phyloP scores from a whole-genome alignment of 2,329 filamentous ascomycete genomes.

The Harringtonia aguacate region DNA sequence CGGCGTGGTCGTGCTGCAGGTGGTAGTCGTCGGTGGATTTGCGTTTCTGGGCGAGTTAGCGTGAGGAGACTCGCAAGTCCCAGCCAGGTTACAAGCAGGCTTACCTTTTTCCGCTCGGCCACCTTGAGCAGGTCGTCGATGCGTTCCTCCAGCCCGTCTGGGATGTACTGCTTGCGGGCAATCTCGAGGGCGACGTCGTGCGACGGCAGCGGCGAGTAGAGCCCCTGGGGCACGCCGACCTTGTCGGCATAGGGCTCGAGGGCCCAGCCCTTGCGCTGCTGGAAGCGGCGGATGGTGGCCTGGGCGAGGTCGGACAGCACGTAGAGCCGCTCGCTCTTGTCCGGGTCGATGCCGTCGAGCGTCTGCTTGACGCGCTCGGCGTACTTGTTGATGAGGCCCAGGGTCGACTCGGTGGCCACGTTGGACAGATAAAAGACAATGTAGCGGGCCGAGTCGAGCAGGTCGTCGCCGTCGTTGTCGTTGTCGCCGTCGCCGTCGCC shows the following conservation, averaged over 20 bases:
- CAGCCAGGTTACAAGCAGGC: slow-evolving; percentile 7
- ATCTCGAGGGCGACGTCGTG: slow-evolving; percentile 76
- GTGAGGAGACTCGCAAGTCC: not conserved
- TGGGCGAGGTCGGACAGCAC: slow-evolving; percentile 81
- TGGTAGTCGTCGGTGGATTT: slow-evolving; percentile 42
- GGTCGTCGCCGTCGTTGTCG: slow-evolving; percentile 49
- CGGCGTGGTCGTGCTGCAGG: slow-evolving; percentile 24
- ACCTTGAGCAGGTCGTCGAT: slow-evolving; percentile 57
- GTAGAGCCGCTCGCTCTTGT: slow-evolving; percentile 66
- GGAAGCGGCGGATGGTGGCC: slow-evolving; percentile 71
- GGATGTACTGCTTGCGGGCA: slow-evolving; percentile 74
- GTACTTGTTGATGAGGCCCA: slow-evolving; percentile 82
- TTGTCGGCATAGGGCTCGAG: slow-evolving; percentile 78
- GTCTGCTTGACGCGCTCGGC: slow-evolving; percentile 90
- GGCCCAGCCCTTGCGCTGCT: slow-evolving; percentile 75
- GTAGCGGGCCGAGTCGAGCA: slow-evolving; percentile 78
- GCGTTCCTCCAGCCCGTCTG: slow-evolving; percentile 63
- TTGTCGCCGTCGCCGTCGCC: too few relatives aligned
- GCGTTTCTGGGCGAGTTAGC: slow-evolving; percentile 34
- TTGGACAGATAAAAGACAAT: slow-evolving; percentile 79
- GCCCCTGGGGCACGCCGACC: slow-evolving; percentile 65
- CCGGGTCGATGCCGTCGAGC: slow-evolving; percentile 61
- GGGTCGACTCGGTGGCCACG: slow-evolving; percentile 76
- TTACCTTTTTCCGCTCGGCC: slow-evolving; percentile 63
- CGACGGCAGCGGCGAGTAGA: slow-evolving; percentile 66